Evolutionary conservation across 331 rosid species (phyloP), one percentile per base, ranked within the genome.

Genomic region (Malus hybrid): DNA sequence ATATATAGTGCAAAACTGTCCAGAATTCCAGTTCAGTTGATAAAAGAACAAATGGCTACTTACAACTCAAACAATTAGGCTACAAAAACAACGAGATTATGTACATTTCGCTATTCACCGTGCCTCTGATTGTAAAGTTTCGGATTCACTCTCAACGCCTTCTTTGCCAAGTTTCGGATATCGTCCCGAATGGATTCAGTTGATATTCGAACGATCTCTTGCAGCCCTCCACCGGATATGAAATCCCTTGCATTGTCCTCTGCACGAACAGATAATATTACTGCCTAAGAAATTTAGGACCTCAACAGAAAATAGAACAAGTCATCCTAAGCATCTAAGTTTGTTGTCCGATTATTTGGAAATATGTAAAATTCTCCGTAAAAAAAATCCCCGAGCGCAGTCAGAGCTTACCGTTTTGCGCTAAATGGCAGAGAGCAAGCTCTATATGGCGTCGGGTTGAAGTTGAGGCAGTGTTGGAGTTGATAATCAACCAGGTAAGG

Each of bases 391-490:
- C 31, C 36, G 11, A 28, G 71, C n/a, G 36, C 4, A 8, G 80
- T 18, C 61, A 20, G 63, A 7, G 57, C 73, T 78, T 83, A 89
- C 93, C 87, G 18, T 87, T 89, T 83, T 87, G 93, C 24, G 93
- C 93, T 54, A 89, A 68, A 82, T 87, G 93, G 76, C 93, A 87
- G 57, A 89, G 79, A 48, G 93, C 86, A 13, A 89, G 93, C 76
- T 89, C 93, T 10, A 87, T 78, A 71, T 89, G 93, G 71, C 93
- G 88, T 55, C 81, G 79, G 57, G 86, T 85, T 28, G 93, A 85
- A 67, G 86, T 65, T 11, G 91, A 85, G 71, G 75, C 36, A 20
- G 81, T 82, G 32, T 55, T 86, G 57, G 87, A 50, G 74, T 80
- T 89, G 70, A 80, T 71, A 52, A 87, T 69, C 67, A 89, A 78